phyloP scores from a whole-genome alignment of 108 stramenopile genomes.

The Fragilaria radians region DNA sequence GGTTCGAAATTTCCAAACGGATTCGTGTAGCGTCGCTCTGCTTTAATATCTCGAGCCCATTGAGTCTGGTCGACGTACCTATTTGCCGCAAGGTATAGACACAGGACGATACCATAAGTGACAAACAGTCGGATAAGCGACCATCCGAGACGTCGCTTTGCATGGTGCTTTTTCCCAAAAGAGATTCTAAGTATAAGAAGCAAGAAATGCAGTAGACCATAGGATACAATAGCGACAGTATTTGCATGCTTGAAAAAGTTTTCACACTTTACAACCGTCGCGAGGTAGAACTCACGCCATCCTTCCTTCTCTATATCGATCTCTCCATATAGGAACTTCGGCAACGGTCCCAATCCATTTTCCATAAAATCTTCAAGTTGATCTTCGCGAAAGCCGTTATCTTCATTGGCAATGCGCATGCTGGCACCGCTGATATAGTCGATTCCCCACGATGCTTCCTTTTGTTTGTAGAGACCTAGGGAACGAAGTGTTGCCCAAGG shows the following conservation, averaged over 20 bases:
- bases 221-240: background rate
- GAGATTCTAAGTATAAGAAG: background rate
- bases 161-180: background rate
- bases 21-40: conserved; percentile 4
- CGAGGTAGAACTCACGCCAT: conserved; percentile 14
- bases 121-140: background rate
- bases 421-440: conserved; percentile 20
- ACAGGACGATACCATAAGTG: conserved; percentile 2
- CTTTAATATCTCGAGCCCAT: conserved; percentile 21
- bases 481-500: conserved; percentile 7
- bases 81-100: background rate
- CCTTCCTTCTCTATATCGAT: conserved; percentile 10
- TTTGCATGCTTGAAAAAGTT: conserved; percentile 4
- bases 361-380: conserved; percentile 18
- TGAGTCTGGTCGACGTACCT: conserved; percentile 9
- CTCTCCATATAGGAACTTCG: conserved; percentile 11
- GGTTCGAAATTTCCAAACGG: background rate
- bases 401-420: conserved; percentile 28
- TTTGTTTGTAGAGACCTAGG: conserved; percentile 20
- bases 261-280: conserved; percentile 1
- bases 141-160: background rate
- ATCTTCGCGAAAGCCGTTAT: conserved; percentile 16
- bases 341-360: conserved; percentile 8
- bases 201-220: background rate
- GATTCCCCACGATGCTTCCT: conserved; percentile 20